phyloP scores from a whole-genome alignment of 2,329 filamentous ascomycete genomes.

The Uncinocarpus reesii region DNA sequence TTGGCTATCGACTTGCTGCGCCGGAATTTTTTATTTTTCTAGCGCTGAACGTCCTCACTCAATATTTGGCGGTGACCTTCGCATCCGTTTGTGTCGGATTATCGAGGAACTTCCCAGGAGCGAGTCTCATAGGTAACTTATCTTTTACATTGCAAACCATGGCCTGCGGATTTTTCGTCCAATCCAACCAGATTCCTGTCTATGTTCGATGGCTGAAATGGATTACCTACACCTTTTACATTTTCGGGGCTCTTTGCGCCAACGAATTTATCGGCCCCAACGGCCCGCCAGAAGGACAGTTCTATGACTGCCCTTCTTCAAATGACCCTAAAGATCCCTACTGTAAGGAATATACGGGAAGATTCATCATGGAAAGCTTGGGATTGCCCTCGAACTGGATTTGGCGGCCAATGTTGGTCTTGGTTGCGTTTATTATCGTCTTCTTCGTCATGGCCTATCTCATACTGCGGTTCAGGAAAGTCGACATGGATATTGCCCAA shows the following conservation, averaged over 20 bases:
- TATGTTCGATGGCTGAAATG: slow-evolving; percentile 68
- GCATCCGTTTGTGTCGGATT: slow-evolving; percentile 58
- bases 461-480: slow-evolving; percentile 53
- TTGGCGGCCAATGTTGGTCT: slow-evolving; percentile 52
- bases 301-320: slow-evolving; percentile 60
- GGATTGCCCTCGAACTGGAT: slow-evolving; percentile 60
- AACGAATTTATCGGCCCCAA: slow-evolving; percentile 54
- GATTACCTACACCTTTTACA: slow-evolving; percentile 42
- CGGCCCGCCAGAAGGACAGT: slow-evolving; percentile 42
- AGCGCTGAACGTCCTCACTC: slow-evolving; percentile 54
- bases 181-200: slow-evolving; percentile 60
- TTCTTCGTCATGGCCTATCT: slow-evolving; percentile 54
- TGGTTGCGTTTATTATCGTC: slow-evolving; percentile 52
- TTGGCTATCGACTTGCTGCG: slow-evolving; percentile 55
- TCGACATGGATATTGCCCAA: slow-evolving; percentile 60
- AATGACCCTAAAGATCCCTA: slow-evolving; percentile 53
- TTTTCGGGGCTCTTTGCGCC: slow-evolving; percentile 57
- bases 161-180: slow-evolving; percentile 67
- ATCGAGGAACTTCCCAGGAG: slow-evolving; percentile 57
- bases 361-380: slow-evolving; percentile 58
- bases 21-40: slow-evolving; percentile 64
- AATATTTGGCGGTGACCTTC: slow-evolving; percentile 64
- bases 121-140: slow-evolving; percentile 62
- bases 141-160: slow-evolving; percentile 63
- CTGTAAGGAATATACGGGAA: slow-evolving; percentile 59